Evolutionary conservation across 441 rosid genomes (phyloP).

Genomic region (Monsonia emarginata): DNA sequence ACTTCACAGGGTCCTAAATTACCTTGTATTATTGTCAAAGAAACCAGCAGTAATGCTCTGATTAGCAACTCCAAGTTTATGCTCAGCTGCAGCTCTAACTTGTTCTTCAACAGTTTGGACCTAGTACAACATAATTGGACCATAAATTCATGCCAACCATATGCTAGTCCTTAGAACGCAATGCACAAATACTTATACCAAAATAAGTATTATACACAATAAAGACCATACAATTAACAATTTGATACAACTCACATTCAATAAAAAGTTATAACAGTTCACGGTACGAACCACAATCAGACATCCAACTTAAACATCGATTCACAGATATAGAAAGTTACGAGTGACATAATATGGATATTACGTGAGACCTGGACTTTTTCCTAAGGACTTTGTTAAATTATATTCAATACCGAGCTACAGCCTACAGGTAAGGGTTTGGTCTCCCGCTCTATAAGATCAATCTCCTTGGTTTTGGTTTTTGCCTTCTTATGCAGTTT

Average conservation of each 20-base stretch:
- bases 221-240: not conserved
- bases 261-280: not conserved
- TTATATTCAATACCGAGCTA: too few relatives aligned
- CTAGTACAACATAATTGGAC: constrained; percentile 27
- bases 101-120: constrained; percentile 92
- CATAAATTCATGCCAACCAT: not conserved
- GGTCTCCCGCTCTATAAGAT: not conserved
- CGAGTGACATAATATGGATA: not conserved
- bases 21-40: constrained; percentile 92
- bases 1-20: constrained; percentile 11
- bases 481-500: not conserved
- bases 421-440: too few relatives aligned
- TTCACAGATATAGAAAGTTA: not conserved
- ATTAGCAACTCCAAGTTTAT: constrained; percentile 92
- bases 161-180: not conserved
- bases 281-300: not conserved
- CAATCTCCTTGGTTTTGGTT: not conserved
- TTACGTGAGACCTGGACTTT: too few relatives aligned
- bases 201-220: too few relatives aligned
- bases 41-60: constrained; percentile 96
- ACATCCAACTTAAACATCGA: not conserved
- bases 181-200: not conserved
- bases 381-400: too few relatives aligned
- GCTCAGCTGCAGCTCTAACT: constrained; percentile 92
- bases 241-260: not conserved